These are phyloP conservation scores for Oleoguttula mirabilis DNA, from an alignment of 495 filamentous ascomycete species.

Conservation along the genomic window DNA sequence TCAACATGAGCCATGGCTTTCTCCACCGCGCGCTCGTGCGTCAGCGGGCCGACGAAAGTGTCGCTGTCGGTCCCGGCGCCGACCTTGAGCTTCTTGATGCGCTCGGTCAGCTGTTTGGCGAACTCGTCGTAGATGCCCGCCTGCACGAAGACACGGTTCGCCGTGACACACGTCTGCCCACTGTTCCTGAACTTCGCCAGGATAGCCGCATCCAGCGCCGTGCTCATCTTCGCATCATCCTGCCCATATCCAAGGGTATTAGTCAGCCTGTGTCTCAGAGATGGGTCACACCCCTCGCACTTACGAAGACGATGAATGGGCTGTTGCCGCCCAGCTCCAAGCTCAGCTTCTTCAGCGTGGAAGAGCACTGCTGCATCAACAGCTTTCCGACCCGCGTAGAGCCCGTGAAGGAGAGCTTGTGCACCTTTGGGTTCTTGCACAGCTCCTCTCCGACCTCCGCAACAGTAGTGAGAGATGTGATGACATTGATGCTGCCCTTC, in stretches of 20 bases:
- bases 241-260: too few relatives aligned
- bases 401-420: slow-evolving; percentile 85
- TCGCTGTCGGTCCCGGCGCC: slow-evolving; percentile 58
- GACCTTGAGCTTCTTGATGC: slow-evolving; percentile 64
- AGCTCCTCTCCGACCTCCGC: slow-evolving; percentile 59
- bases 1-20: slow-evolving; percentile 71
- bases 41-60: slow-evolving; percentile 70
- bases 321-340: slow-evolving; percentile 87
- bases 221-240: slow-evolving; percentile 75
- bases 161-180: slow-evolving; percentile 85
- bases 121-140: slow-evolving; percentile 69
- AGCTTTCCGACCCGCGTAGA: slow-evolving; percentile 78
- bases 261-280: too few relatives aligned
- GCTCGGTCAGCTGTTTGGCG: slow-evolving; percentile 53
- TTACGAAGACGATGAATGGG: slow-evolving; percentile 88
- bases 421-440: slow-evolving; percentile 56
- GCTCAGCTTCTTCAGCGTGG: slow-evolving; percentile 73
- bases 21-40: slow-evolving; percentile 58
- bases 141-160: slow-evolving; percentile 78
- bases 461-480: slow-evolving; percentile 62
- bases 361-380: slow-evolving; percentile 69
- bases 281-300: too few relatives aligned
- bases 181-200: slow-evolving; percentile 74
- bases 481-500: slow-evolving; percentile 70
- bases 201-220: slow-evolving; percentile 63